Percentiles rank a stretch among this genome's conserved stretches.
phyloP scores from a whole-genome alignment of 2,329 filamentous ascomycete species.

The Boeremia lycopersici region DNA sequence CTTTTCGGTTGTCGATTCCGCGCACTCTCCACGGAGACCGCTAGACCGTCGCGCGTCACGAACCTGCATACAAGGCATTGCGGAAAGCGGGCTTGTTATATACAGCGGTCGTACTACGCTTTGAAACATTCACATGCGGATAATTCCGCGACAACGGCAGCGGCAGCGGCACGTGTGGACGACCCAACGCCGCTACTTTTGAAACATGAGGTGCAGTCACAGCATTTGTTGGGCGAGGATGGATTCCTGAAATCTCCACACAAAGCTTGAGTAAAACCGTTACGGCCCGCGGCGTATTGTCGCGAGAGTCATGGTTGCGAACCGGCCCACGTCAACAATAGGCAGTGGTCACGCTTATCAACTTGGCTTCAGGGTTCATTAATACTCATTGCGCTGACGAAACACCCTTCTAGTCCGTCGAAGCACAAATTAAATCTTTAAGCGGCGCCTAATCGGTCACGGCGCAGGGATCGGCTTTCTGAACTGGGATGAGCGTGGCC shows the following conservation, averaged over 20 bases:
- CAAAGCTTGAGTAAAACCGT: background rate
- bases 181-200: conserved; percentile 3
- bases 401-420: background rate
- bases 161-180: background rate
- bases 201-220: conserved; percentile 10
- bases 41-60: background rate
- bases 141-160: conserved; percentile 4
- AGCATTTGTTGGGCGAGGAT: conserved; percentile 11
- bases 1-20: too few relatives aligned
- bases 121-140: conserved; percentile 10
- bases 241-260: conserved; percentile 13
- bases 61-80: conserved; percentile 14
- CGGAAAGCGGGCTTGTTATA: conserved; percentile 9
- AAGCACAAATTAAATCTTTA: conserved; percentile 1
- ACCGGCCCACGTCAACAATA: background rate
- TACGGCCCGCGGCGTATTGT: background rate
- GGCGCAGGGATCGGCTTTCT: conserved; percentile 7
- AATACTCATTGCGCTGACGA: background rate
- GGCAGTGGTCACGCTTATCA: background rate
- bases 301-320: background rate
- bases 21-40: too few relatives aligned
- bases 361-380: background rate
- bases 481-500: background rate
- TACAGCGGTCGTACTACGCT: conserved; percentile 2
- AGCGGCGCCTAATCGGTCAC: conserved; percentile 12